Evolutionary conservation across 305 asterid species (phyloP).

Genomic region (Solanum chacoense): DNA sequence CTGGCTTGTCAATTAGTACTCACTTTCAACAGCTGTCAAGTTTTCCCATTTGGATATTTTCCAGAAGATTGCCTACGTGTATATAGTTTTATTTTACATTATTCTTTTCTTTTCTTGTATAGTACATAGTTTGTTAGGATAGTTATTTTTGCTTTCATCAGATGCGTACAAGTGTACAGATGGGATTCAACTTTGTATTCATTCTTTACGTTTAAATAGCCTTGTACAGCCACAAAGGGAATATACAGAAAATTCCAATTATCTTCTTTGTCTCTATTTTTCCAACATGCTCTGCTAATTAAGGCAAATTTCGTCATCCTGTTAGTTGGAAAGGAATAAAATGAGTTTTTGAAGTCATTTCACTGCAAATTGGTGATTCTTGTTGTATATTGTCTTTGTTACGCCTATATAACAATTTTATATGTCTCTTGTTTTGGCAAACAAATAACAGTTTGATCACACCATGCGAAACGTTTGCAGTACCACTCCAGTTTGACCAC

Average conservation of each 20-base stretch:
- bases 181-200: neutral
- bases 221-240: neutral
- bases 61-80: neutral
- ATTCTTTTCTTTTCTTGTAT: neutral
- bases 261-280: neutral
- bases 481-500: too few species aligned
- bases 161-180: neutral
- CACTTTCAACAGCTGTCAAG: neutral
- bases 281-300: neutral
- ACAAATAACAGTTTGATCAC: too few species aligned
- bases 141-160: too few species aligned
- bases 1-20: neutral
- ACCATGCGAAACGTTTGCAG: too few species aligned
- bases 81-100: neutral
- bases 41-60: neutral
- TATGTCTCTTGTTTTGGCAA: too few species aligned
- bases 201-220: neutral
- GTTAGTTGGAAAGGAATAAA: too few species aligned
- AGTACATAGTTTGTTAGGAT: neutral
- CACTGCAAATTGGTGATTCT: too few species aligned
- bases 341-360: too few species aligned
- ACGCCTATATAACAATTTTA: too few species aligned
- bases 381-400: too few species aligned
- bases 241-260: neutral
- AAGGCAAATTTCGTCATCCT: too few species aligned